A percentile compares a stretch with the other conserved stretches of the same genome.
Conservation (phyloP, 371 early-diverging fungal species). For the Syncephalis plumigaleata region DNA sequence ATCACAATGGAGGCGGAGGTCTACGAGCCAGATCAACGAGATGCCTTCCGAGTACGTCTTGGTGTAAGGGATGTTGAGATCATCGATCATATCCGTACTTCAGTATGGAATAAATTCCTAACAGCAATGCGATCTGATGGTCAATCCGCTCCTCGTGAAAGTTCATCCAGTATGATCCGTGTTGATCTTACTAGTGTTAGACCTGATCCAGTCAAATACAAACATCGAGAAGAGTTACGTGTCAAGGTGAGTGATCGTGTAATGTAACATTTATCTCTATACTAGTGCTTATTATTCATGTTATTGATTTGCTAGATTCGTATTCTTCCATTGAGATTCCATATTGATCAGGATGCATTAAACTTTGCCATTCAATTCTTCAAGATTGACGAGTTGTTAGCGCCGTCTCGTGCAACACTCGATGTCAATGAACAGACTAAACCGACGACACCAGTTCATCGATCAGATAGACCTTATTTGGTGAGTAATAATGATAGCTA, state of each 20-base stretch:
- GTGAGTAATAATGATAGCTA: not conserved
- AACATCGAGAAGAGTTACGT: too few species aligned
- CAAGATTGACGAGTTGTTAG: slow-evolving; percentile 5
- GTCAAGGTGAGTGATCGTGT: not conserved
- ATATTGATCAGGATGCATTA: slow-evolving; percentile 89
- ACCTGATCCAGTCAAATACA: slow-evolving; percentile 19
- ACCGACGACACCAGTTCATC: not conserved
- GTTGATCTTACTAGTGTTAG: slow-evolving; percentile 40
- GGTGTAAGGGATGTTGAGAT: slow-evolving; percentile 49
- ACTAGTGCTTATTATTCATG: not conserved
- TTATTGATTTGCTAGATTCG: slow-evolving; percentile 22
- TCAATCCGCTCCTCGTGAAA: slow-evolving; percentile 29
- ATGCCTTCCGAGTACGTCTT: slow-evolving; percentile 26
- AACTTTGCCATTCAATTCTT: slow-evolving; percentile 69
- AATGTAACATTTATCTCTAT: not conserved
- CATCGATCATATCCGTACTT: slow-evolving; percentile 57
- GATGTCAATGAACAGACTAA: not conserved
- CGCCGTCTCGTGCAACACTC: not conserved
- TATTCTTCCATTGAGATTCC: slow-evolving; percentile 64
- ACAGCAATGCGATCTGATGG: slow-evolving; percentile 39
- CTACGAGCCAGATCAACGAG: slow-evolving; percentile 23
- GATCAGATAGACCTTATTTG: not conserved
- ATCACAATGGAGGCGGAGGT: slow-evolving; percentile 34
- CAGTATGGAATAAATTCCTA: slow-evolving; percentile 58
- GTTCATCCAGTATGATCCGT: slow-evolving; percentile 43